Evolutionary conservation across 2,329 filamentous ascomycete species (phyloP).

Genomic region (Pestalotiopsis fici): DNA sequence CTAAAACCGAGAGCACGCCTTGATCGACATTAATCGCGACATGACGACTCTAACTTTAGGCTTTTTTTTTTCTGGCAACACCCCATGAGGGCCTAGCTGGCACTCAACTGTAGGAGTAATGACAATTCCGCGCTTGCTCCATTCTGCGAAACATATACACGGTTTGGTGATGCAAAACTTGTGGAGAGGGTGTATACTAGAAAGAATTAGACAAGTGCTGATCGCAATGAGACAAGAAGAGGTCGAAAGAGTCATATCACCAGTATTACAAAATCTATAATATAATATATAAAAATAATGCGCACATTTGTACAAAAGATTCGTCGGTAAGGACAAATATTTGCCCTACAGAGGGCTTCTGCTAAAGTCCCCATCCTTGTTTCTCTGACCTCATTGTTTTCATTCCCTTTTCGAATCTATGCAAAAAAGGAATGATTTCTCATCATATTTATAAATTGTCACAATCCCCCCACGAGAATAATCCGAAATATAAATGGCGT

Average conservation of each 20-base stretch:
- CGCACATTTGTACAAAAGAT: too few species aligned
- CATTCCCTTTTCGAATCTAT: not conserved
- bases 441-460: not conserved
- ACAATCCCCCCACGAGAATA: not conserved
- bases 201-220: too few species aligned
- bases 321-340: too few species aligned
- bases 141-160: not conserved
- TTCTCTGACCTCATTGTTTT: not conserved
- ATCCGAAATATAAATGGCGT: not conserved
- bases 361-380: too few species aligned
- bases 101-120: too few species aligned
- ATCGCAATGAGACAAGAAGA: too few species aligned
- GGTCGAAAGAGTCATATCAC: too few species aligned
- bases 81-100: not conserved
- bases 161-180: not conserved
- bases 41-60: not conserved
- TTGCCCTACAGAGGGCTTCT: too few species aligned
- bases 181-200: not conserved
- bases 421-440: not conserved
- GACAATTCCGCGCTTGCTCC: not conserved
- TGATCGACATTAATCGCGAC: slow-evolving; percentile 9
- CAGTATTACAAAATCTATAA: too few species aligned
- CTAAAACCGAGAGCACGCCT: not conserved
- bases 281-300: too few species aligned
- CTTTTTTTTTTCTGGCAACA: not conserved